Base-by-base conservation (phyloP, 306 rosid genomes). In the Fagus sylvatica region DNA sequence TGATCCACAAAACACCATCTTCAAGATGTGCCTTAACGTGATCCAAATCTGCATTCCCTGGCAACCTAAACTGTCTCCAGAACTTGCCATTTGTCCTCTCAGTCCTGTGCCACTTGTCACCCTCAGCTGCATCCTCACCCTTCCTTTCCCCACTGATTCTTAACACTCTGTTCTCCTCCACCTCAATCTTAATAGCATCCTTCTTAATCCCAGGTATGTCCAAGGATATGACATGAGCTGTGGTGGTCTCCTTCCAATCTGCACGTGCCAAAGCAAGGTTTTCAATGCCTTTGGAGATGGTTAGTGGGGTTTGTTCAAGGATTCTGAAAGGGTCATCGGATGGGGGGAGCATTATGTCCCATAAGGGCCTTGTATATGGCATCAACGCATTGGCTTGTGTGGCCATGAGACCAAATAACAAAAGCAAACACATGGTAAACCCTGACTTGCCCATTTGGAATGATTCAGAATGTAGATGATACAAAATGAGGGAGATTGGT, bases 11-110 rank as follows among this genome's bases (percentile, higher is more conserved):
- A 12, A 78, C 81, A 28, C 83, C 85, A 60, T 71, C 71, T 43
- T 84, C 81, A 12, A 75, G 56, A 41, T 16, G 62, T 10, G 92
- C 90, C n/a, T 73, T 78, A 3, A 82, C 67, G 12, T 6, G 41
- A 4, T 82, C 90, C 83, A 84, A 33, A 34, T 88, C 83, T 0
- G 85, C 87, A 37, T 88, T 88, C 15, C 15, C 82, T 0, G 85
- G 88, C 69, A 88, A 2, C 54, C 81, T 48, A 36, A 85, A 85
- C 37, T 74, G 88, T 73, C 92, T 81, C 90, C 83, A 81, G 78
- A 87, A 87, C 51, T 80, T 82, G 1, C 87, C 85, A 19, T 40
- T 71, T 0, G 71, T 73, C 74, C 87, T 80, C 76, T 81, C 91
- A 0, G 71, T 84, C 16, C 83, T 69, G 75, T 87, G 88, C 87